phyloP scores from a whole-genome alignment of 305 asterid species.

The Lippia alba region DNA sequence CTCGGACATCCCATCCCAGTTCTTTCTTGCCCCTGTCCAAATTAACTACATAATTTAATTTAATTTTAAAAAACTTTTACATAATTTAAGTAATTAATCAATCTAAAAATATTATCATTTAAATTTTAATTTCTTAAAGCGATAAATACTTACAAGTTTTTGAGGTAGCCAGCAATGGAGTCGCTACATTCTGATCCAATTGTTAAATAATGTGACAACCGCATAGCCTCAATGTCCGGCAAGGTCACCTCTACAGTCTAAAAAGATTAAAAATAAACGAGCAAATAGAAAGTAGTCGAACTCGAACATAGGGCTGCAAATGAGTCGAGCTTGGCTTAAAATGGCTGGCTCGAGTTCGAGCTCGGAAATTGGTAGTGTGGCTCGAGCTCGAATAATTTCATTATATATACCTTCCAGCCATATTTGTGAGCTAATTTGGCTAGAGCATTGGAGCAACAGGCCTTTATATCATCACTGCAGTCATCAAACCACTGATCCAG shows the following conservation, averaged over 20 bases:
- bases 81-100: not conserved
- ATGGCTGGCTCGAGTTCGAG: too few relatives aligned
- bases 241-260: conserved; percentile 78
- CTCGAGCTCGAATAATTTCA: too few relatives aligned
- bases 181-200: conserved; percentile 80
- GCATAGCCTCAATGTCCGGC: conserved; percentile 90
- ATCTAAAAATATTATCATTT: not conserved
- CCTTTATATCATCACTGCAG: conserved; percentile 70
- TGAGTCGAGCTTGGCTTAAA: too few relatives aligned
- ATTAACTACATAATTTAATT: not conserved
- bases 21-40: conserved; percentile 55
- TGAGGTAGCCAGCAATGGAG: conserved; percentile 55
- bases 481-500: conserved; percentile 82
- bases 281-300: not conserved
- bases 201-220: conserved; percentile 83
- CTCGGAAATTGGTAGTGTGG: too few relatives aligned
- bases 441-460: conserved; percentile 69
- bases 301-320: not conserved
- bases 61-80: too few relatives aligned
- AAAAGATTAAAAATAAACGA: not conserved
- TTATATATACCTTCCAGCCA: conserved; percentile 74
- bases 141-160: conserved; percentile 54
- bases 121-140: not conserved
- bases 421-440: conserved; percentile 55
- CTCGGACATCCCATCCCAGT: conserved; percentile 87